A percentile compares a stretch with the other conserved stretches of the same genome.
Conservation (phyloP, 257 asterid genomes). For the Rubia yunnanensis region DNA sequence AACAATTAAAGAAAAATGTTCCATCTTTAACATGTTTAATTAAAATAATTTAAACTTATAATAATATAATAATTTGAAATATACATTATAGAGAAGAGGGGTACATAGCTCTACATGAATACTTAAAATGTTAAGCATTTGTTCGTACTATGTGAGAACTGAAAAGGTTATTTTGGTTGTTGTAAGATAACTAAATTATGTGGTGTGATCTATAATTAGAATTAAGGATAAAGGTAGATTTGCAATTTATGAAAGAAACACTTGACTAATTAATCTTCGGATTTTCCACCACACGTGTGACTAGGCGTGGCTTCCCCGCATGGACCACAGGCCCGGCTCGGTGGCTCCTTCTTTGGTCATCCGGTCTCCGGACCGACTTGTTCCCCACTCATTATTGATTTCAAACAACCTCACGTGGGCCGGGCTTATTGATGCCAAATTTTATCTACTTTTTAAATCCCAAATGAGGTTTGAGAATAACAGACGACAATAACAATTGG, state of each 20-base stretch:
- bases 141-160: no score
- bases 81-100: no score
- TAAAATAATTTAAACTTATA: no score
- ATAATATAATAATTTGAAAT: no score
- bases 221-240: not conserved
- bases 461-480: no score
- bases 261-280: not conserved
- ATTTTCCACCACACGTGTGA: constrained; percentile 13
- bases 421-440: not conserved
- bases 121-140: no score
- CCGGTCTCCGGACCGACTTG: not conserved
- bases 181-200: not conserved
- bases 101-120: no score
- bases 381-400: not conserved
- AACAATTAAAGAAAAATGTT: no score
- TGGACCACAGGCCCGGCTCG: not conserved
- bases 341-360: not conserved
- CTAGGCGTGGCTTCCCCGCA: not conserved
- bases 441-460: not conserved
- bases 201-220: not conserved
- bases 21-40: no score
- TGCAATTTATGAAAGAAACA: not conserved
- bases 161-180: no score
- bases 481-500: no score
- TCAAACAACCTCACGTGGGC: constrained; percentile 14